Conservation (phyloP, 2,329 filamentous ascomycete species). For the Mollisiaceae sp. region DNA sequence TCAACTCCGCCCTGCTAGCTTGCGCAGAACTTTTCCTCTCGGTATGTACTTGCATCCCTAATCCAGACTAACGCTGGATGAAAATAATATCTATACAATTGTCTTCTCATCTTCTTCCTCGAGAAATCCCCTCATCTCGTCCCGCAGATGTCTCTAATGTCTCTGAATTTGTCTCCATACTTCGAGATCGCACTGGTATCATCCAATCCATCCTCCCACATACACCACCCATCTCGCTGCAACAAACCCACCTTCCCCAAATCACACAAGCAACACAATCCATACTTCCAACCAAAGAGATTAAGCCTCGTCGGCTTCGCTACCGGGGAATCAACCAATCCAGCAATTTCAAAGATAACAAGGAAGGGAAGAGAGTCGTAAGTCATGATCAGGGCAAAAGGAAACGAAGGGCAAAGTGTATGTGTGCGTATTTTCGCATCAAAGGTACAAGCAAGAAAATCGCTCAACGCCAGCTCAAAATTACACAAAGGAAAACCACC, state of each 20-base stretch:
- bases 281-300: background rate
- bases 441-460: constrained; percentile 13
- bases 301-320: constrained; percentile 9
- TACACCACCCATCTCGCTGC: background rate
- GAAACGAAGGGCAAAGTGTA: constrained; percentile 10
- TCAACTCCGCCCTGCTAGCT: constrained; percentile 2
- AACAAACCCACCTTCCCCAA: background rate
- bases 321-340: constrained; percentile 24
- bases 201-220: constrained; percentile 7
- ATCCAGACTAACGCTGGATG: background rate
- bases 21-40: constrained; percentile 4
- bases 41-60: constrained; percentile 12
- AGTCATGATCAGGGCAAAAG: constrained; percentile 22
- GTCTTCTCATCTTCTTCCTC: background rate
- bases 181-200: constrained; percentile 3
- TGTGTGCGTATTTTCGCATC: constrained; percentile 8
- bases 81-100: constrained; percentile 19
- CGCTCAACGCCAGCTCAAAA: constrained; percentile 18
- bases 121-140: constrained; percentile 1
- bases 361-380: constrained; percentile 25
- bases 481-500: constrained; percentile 22
- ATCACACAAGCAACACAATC: background rate
- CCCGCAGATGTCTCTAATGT: background rate
- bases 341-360: constrained; percentile 16
- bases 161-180: background rate